These are phyloP conservation scores for Peronospora tabacina DNA, from an alignment of 352 stramenopile genomes.

Conservation along the genomic window DNA sequence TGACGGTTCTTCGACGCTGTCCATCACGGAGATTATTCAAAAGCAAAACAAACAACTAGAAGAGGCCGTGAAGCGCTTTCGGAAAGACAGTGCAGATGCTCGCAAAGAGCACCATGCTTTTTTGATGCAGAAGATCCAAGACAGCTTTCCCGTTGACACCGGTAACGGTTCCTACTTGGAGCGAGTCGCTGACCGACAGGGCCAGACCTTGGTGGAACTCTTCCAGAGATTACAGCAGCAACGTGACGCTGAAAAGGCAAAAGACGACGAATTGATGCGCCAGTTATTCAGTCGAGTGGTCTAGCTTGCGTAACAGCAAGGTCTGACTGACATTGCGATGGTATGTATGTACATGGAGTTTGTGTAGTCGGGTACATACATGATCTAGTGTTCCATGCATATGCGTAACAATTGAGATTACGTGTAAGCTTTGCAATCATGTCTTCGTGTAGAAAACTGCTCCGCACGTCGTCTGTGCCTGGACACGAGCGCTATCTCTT, in stretches of 20 bases:
- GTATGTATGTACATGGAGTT: slow-evolving; percentile 3
- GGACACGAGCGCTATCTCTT: slow-evolving; percentile 17
- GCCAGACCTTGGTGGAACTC: slow-evolving; percentile 29
- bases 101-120: slow-evolving; percentile 34
- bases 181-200: slow-evolving; percentile 28
- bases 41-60: slow-evolving; percentile 30
- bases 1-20: slow-evolving; percentile 21
- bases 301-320: slow-evolving; percentile 1
- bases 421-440: background rate
- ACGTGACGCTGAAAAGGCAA: slow-evolving; percentile 23
- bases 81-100: slow-evolving; percentile 28
- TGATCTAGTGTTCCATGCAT: slow-evolving; percentile 4
- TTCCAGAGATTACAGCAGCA: slow-evolving; percentile 31
- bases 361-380: background rate
- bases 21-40: slow-evolving; percentile 34
- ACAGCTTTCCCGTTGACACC: slow-evolving; percentile 27
- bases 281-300: slow-evolving; percentile 20
- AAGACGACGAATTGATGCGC: slow-evolving; percentile 27
- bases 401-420: slow-evolving; percentile 10
- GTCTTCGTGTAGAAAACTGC: slow-evolving; percentile 34
- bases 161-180: slow-evolving; percentile 32
- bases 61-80: slow-evolving; percentile 32
- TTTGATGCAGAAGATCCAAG: slow-evolving; percentile 30
- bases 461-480: slow-evolving; percentile 42
- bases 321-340: background rate